Evolutionary conservation across 73 alveolate species (phyloP).

Genomic region (Paramecium bursaria): DNA sequence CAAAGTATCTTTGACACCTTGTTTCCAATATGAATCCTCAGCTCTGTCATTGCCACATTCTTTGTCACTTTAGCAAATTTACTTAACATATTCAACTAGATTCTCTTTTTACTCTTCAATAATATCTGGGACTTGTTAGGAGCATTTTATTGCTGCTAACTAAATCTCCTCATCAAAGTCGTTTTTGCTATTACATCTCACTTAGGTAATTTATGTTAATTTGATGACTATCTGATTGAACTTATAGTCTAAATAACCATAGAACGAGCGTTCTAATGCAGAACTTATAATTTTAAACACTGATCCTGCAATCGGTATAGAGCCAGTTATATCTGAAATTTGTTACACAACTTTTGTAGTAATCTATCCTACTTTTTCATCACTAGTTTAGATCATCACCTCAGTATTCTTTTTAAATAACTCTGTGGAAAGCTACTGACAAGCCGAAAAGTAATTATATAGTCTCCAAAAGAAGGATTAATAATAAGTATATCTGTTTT

Average conservation of each 20-base stretch:
- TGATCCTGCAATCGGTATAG: neutral
- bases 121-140: too few relatives aligned
- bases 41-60: too few relatives aligned
- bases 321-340: neutral
- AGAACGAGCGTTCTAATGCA: neutral
- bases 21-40: constrained; percentile 4
- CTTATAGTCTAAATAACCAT: neutral
- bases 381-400: neutral
- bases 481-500: too few relatives aligned
- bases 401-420: neutral
- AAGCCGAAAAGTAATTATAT: constrained; percentile 6
- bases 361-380: neutral
- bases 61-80: too few relatives aligned
- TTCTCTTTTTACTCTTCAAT: too few relatives aligned
- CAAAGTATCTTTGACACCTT: constrained; percentile 18
- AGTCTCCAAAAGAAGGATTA: constrained; percentile 16
- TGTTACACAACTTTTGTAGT: neutral
- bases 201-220: neutral
- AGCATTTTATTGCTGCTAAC: constrained; percentile 9
- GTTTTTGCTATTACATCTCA: neutral
- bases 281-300: neutral
- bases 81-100: too few relatives aligned
- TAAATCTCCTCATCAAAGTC: neutral
- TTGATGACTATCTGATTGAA: neutral
- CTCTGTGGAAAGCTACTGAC: neutral